Evolutionary conservation across 1,284 basidiomycete genomes (phyloP).

Genomic region (Chalciporus sp.): DNA sequence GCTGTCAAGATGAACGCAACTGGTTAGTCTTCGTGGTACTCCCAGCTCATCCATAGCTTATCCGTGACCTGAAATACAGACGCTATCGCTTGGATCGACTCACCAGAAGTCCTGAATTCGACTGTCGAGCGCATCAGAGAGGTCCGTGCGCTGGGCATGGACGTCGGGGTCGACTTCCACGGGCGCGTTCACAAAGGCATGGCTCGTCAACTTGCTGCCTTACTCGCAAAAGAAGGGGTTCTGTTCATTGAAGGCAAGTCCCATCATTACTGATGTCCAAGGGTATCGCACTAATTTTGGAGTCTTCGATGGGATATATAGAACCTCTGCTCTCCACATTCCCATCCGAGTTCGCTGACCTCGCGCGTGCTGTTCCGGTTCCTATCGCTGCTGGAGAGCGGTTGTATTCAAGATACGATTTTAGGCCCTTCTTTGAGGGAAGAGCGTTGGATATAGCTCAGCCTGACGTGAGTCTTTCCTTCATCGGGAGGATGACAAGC

Average conservation of each 20-base stretch:
- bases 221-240: constrained; percentile 66
- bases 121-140: constrained; percentile 65
- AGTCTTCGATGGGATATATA: constrained; percentile 16
- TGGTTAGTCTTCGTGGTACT: constrained; percentile 31
- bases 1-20: constrained; percentile 81
- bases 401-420: constrained; percentile 69
- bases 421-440: constrained; percentile 70
- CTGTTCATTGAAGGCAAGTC: constrained; percentile 69
- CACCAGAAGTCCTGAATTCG: constrained; percentile 53
- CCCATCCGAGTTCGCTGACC: constrained; percentile 66
- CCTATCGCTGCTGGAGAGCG: constrained; percentile 77
- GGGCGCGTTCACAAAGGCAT: constrained; percentile 73
- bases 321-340: constrained; percentile 73
- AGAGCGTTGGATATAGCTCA: constrained; percentile 76
- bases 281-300: neutral
- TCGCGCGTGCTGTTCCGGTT: constrained; percentile 60
- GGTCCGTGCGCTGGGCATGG: constrained; percentile 64
- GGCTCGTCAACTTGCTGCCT: constrained; percentile 74
- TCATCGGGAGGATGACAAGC: neutral
- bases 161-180: constrained; percentile 67
- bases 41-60: neutral
- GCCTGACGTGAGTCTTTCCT: constrained; percentile 57
- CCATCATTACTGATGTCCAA: neutral
- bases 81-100: constrained; percentile 50
- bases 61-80: constrained; percentile 33